A percentile compares a stretch with the other conserved stretches of the same genome.
These are phyloP conservation scores for Bruguiera gymnorhiza DNA, from an alignment of 345 rosid species.

Conservation along the genomic window DNA sequence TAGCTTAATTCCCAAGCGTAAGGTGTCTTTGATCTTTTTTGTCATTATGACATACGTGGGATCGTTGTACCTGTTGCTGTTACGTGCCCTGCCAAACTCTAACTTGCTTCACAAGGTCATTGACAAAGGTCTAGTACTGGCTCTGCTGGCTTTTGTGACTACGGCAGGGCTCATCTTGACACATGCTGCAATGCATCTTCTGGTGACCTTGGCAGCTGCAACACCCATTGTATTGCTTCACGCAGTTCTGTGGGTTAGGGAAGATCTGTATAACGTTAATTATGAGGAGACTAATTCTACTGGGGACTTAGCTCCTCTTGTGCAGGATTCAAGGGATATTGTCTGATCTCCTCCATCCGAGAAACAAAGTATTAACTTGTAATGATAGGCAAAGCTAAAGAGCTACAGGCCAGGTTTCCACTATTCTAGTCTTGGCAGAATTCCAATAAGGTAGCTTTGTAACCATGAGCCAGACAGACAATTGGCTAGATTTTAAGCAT, in stretches of 20 bases:
- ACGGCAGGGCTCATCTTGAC: slow-evolving; percentile 20
- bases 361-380: too few relatives aligned
- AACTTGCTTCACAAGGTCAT: neutral
- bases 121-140: slow-evolving; percentile 22
- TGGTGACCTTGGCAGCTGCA: slow-evolving; percentile 20
- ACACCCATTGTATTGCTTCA: slow-evolving; percentile 25
- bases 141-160: slow-evolving; percentile 9
- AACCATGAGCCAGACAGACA: too few relatives aligned
- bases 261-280: neutral
- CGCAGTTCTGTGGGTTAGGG: slow-evolving; percentile 27
- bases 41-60: slow-evolving; percentile 19
- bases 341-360: neutral
- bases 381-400: too few relatives aligned
- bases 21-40: slow-evolving; percentile 19
- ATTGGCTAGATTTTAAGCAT: too few relatives aligned
- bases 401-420: too few relatives aligned
- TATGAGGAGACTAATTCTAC: slow-evolving; percentile 2
- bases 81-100: slow-evolving; percentile 15
- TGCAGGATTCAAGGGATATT: slow-evolving; percentile 1
- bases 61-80: slow-evolving; percentile 11
- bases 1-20: slow-evolving; percentile 22
- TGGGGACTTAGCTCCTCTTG: slow-evolving; percentile 10
- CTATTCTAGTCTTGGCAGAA: too few relatives aligned
- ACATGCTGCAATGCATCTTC: slow-evolving; percentile 21
- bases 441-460: too few relatives aligned